A percentile compares a stretch with the other conserved stretches of the same genome.
Conservation (phyloP, 2,329 filamentous ascomycete species). For the Trichoderma lentiforme region DNA sequence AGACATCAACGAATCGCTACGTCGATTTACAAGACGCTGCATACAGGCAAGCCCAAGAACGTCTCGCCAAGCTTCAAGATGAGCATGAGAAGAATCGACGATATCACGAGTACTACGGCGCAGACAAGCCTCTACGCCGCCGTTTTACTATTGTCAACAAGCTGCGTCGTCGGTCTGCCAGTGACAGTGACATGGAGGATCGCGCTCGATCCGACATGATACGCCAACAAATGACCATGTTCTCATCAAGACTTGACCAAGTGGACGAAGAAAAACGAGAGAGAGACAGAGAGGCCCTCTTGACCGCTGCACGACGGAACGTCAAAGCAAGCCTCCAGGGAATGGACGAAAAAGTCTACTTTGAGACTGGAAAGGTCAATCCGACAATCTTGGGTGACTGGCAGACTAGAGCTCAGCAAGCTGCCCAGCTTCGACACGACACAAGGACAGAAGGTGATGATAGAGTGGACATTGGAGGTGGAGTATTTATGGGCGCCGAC, state of each 20-base stretch:
- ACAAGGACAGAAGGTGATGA: conserved; percentile 52
- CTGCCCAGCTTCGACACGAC: conserved; percentile 64
- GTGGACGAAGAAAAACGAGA: conserved; percentile 72
- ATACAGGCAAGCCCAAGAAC: conserved; percentile 79
- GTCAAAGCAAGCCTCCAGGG: conserved; percentile 74
- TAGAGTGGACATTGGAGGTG: conserved; percentile 70
- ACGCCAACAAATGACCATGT: conserved; percentile 72
- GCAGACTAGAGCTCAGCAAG: conserved; percentile 71
- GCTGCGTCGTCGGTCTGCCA: conserved; percentile 61
- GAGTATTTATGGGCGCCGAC: conserved; percentile 72
- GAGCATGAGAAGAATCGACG: conserved; percentile 61
- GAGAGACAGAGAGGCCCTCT: conserved; percentile 69
- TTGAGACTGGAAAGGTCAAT: conserved; percentile 70
- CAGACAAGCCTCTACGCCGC: conserved; percentile 36
- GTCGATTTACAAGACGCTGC: conserved; percentile 79
- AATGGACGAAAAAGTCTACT: conserved; percentile 78
- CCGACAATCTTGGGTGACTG: conserved; percentile 69
- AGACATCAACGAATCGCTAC: conserved; percentile 46
- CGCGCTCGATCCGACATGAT: conserved; percentile 69
- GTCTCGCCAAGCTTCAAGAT: conserved; percentile 74
- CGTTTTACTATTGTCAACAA: conserved; percentile 54
- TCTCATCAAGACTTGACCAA: conserved; percentile 64
- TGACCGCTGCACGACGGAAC: conserved; percentile 79
- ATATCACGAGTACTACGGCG: conserved; percentile 74
- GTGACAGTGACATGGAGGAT: conserved; percentile 64